Evolutionary conservation across 257 asterid species (phyloP).

Genomic region (Capsicum rhomboideum): DNA sequence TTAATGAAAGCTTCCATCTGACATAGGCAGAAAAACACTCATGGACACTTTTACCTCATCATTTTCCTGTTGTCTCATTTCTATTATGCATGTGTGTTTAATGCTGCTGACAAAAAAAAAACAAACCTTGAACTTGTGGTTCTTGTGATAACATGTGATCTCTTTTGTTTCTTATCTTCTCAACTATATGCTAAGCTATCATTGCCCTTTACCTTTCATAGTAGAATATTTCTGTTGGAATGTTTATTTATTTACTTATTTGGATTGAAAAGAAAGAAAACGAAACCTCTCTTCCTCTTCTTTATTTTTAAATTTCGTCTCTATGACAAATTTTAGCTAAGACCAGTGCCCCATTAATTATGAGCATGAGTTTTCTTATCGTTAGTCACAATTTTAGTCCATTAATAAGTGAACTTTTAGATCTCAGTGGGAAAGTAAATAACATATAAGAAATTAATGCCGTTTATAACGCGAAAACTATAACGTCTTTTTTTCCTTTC

Average conservation of each 20-base stretch:
- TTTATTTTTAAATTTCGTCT: neutral
- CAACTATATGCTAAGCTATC: neutral
- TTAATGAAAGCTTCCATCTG: neutral
- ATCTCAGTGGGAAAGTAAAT: neutral
- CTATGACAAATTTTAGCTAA: neutral
- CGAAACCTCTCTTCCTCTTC: neutral
- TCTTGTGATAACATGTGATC: neutral
- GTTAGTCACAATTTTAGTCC: neutral
- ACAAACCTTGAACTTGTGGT: neutral
- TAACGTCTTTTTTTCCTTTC: neutral
- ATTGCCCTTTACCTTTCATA: neutral
- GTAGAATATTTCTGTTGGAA: neutral
- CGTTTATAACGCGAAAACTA: neutral
- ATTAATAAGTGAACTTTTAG: neutral
- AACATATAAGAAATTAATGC: neutral
- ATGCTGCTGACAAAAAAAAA: neutral
- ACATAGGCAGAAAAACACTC: neutral
- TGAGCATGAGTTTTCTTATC: neutral
- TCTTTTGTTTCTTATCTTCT: neutral
- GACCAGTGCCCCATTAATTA: neutral
- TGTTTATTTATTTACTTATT: no score
- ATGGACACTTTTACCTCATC: neutral
- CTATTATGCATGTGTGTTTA: neutral
- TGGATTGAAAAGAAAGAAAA: neutral
- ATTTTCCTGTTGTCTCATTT: neutral